Percentiles rank a stretch among this genome's conserved stretches.
Evolutionary conservation across 2,329 filamentous ascomycete genomes (phyloP).

Genomic region (Paraphoma chrysanthemicola): DNA sequence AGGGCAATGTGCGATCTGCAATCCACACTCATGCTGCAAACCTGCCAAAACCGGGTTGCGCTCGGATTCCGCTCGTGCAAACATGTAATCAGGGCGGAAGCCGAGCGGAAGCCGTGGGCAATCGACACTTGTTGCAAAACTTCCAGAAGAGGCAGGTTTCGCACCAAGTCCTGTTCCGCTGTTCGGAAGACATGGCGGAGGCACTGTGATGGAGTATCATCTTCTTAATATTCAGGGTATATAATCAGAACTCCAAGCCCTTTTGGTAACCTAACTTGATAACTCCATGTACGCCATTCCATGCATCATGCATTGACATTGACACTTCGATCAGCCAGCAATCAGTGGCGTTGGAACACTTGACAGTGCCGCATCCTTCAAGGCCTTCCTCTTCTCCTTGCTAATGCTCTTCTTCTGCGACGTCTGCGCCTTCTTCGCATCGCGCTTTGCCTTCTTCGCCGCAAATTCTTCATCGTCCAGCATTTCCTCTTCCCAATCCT

Average conservation of each 20-base stretch:
- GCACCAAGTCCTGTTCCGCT: not conserved
- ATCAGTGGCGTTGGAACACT: constrained; percentile 50
- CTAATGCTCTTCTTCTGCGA: constrained; percentile 42
- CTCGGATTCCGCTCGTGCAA: not conserved
- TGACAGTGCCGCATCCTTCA: constrained; percentile 56
- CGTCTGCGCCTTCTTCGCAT: constrained; percentile 60
- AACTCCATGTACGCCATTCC: constrained; percentile 6
- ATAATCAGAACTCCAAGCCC: constrained; percentile 4
- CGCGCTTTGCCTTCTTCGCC: constrained; percentile 45
- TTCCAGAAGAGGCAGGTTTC: not conserved
- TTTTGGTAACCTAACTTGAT: not conserved
- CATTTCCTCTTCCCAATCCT: constrained; percentile 48
- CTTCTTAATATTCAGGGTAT: constrained; percentile 13
- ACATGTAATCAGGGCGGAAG: not conserved
- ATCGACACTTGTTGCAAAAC: not conserved
- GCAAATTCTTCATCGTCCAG: constrained; percentile 43
- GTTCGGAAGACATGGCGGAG: not conserved
- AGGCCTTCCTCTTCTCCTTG: constrained; percentile 58
- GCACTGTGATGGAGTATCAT: too few species aligned
- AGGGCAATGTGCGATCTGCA: not conserved
- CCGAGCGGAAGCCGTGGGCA: not conserved
- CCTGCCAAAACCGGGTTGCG: not conserved
- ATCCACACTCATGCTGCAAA: not conserved
- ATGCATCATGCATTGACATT: constrained; percentile 11
- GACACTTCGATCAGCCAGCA: constrained; percentile 8